Evolutionary conservation across 2,329 filamentous ascomycete genomes (phyloP).

Genomic region (Aschersonia sp.): DNA sequence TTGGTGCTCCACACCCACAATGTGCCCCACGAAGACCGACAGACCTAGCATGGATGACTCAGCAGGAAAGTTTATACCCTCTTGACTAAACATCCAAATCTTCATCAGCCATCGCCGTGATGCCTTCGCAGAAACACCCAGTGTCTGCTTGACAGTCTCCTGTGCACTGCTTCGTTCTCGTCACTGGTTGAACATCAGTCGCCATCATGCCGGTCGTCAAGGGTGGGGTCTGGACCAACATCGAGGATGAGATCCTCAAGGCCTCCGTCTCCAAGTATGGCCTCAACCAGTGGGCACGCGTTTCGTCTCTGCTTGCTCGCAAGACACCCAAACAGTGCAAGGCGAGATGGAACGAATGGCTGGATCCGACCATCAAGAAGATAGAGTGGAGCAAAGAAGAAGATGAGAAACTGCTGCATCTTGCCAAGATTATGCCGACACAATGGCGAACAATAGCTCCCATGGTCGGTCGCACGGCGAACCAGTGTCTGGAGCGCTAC

Average conservation of each 20-base stretch:
- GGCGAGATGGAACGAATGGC: constrained; percentile 95
- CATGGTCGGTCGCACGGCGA: constrained; percentile 90
- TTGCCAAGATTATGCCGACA: constrained; percentile 96
- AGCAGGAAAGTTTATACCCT: too few relatives aligned
- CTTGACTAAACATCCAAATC: too few relatives aligned
- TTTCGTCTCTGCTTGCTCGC: constrained; percentile 88
- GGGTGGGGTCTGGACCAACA: constrained; percentile 63
- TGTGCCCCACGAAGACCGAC: too few relatives aligned
- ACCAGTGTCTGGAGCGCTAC: constrained; percentile 93
- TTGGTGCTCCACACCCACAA: too few relatives aligned
- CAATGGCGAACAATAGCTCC: constrained; percentile 98
- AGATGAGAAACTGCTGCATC: constrained; percentile 89
- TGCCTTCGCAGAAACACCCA: too few relatives aligned
- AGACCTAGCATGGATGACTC: too few relatives aligned
- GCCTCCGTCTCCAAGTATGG: constrained; percentile 90
- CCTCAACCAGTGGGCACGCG: constrained; percentile 94
- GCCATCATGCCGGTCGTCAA: constrained; percentile 56
- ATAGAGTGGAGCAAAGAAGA: constrained; percentile 99
- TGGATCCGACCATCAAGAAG: constrained; percentile 95
- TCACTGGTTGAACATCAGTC: constrained; percentile 5
- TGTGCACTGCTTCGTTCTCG: too few relatives aligned
- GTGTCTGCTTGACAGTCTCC: too few relatives aligned
- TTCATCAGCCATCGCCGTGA: too few relatives aligned
- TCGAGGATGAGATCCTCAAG: constrained; percentile 93
- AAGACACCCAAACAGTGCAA: constrained; percentile 99